Evolutionary conservation across 345 rosid genomes (phyloP).

Genomic region (Populus tremula): DNA sequence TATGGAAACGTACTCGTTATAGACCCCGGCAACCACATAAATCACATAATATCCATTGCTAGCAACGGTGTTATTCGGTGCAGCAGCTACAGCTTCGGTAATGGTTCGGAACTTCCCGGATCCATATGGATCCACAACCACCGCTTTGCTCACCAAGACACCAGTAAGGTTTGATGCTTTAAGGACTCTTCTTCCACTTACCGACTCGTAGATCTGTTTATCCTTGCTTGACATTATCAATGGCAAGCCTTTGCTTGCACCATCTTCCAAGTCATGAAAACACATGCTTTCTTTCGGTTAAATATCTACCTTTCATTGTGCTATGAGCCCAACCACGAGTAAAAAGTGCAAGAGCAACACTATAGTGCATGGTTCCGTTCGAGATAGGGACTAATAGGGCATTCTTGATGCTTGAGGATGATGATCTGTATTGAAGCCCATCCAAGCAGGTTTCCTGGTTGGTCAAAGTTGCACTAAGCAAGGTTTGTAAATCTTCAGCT

Average conservation of each 20-base stretch:
- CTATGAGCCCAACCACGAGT: conserved; percentile 24
- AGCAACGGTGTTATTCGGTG: conserved; percentile 32
- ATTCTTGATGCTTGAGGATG: conserved; percentile 13
- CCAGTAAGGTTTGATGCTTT: background rate
- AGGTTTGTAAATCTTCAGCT: conserved; percentile 27
- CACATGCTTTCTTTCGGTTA: conserved; percentile 1
- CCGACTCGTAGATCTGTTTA: conserved; percentile 2
- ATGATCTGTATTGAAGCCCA: conserved; percentile 19
- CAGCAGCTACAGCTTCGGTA: conserved; percentile 46
- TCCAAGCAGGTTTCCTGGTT: conserved; percentile 38
- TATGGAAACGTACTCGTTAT: conserved; percentile 48
- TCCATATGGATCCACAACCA: conserved; percentile 41
- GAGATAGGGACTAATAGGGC: conserved; percentile 12
- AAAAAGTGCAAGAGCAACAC: conserved; percentile 36
- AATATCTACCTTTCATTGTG: background rate
- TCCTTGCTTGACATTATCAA: background rate
- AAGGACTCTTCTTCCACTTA: conserved; percentile 6
- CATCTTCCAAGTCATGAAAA: background rate
- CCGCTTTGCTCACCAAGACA: conserved; percentile 15
- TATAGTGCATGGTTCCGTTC: conserved; percentile 19
- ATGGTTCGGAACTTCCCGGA: conserved; percentile 41
- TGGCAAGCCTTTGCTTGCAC: background rate
- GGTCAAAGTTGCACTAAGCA: conserved; percentile 44
- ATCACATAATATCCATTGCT: conserved; percentile 39
- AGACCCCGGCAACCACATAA: conserved; percentile 42